phyloP scores from a whole-genome alignment of 2,329 filamentous ascomycete species.

The Trichoderma hamatum region DNA sequence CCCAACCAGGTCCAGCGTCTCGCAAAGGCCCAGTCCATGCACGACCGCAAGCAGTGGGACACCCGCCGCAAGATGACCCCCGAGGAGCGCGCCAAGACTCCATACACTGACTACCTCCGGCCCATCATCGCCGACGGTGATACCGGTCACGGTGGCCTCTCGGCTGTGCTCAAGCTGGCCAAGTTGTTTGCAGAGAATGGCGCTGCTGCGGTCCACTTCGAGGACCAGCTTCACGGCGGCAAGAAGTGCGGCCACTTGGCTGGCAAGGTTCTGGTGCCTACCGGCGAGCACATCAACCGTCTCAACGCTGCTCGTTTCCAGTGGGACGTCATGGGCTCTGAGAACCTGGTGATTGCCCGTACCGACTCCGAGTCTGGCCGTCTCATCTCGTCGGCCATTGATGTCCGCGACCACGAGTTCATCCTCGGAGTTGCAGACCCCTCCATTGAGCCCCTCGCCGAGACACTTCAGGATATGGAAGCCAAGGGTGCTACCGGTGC shows the following conservation, averaged over 20 bases:
- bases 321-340: constrained; percentile 96
- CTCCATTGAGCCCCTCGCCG: constrained; percentile 77
- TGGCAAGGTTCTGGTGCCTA: constrained; percentile 91
- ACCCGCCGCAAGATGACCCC: constrained; percentile 74
- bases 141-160: constrained; percentile 90
- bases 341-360: constrained; percentile 92
- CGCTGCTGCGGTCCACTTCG: constrained; percentile 93
- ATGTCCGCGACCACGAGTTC: constrained; percentile 94
- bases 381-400: constrained; percentile 86
- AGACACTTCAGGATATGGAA: constrained; percentile 91
- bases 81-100: constrained; percentile 72
- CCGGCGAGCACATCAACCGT: constrained; percentile 94
- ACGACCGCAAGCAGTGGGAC: constrained; percentile 96
- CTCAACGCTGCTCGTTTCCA: constrained; percentile 91
- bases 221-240: constrained; percentile 95
- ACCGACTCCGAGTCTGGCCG: constrained; percentile 95
- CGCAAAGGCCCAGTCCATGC: constrained; percentile 94
- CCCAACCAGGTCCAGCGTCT: constrained; percentile 96
- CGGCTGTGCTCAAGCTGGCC: constrained; percentile 90
- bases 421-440: constrained; percentile 82
- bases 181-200: constrained; percentile 98
- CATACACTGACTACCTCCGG: constrained; percentile 88
- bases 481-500: constrained; percentile 71
- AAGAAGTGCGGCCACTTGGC: constrained; percentile 98
- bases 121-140: constrained; percentile 97